Evolutionary conservation across 257 asterid genomes (phyloP), one percentile per base, ranked within the genome.

Genomic region (Nicotiana tomentosiformis): DNA sequence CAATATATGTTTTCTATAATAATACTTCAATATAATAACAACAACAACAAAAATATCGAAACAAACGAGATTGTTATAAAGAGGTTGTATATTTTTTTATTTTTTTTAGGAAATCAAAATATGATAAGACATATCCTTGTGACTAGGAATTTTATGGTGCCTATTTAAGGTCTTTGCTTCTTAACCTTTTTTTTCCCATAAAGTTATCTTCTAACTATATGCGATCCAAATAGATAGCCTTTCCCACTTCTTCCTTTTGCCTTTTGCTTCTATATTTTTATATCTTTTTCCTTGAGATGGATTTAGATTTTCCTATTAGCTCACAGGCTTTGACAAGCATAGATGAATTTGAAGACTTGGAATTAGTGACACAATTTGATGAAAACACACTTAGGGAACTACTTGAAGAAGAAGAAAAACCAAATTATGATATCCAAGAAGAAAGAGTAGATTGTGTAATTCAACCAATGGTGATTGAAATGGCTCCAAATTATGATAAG

Each of bases 341-440:
- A 17, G 39, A 66, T 81, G 83, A 81, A 20, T 66, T 81, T 81
- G 78, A 81, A 66, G 83, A 70, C 30, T 66, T 81, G 12, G 83
- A 81, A 43, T 43, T 43, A 66, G 66, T 51, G 55, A 81, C 66
- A 81, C 66, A 81, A 81, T 81, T 81, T 81, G 83, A 81, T 66
- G 78, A 51, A 81, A 65, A 66, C 51, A 49, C 37, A 5, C 83
- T 81, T 7, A 66, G 78, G 18, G 53, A 81, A 70, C 9, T 81
- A 39, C 55, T 81, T 30, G 39, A 51, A 10, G 78, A 81, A 64
- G 77, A 80, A 80, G 4, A 7, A 65, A 15, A 49, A 49, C 43
- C 29, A 7, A 74, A 26, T 23, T n/a, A 30, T 16, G 39, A 29
- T 0, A 5, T 66, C 16, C 67, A 66, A 20, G 60, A 72, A 9